Percentiles rank a stretch among this genome's conserved stretches.
Evolutionary conservation across 163 green algal genomes (phyloP).

Genomic region (Scenedesmus sp.): DNA sequence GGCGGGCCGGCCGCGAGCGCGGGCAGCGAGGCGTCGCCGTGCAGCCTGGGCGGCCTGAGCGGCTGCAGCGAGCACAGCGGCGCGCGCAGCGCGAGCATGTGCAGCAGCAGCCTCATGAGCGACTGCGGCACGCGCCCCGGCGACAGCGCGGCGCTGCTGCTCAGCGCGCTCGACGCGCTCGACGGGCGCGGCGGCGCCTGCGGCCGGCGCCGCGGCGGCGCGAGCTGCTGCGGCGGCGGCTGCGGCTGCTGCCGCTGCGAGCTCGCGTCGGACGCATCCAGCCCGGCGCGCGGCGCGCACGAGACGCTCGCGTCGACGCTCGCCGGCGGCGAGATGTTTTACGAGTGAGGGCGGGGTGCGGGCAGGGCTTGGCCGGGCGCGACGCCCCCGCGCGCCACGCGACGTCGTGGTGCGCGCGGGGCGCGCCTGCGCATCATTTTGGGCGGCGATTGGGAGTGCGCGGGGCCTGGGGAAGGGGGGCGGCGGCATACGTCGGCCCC

Average conservation of each 20-base stretch:
- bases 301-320: background rate
- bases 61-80: background rate
- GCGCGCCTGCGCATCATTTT: too few species aligned
- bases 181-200: background rate
- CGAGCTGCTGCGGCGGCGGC: slow-evolving; percentile 6
- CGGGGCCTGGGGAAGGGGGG: too few species aligned
- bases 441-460: too few species aligned
- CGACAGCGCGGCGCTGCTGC: slow-evolving; percentile 33
- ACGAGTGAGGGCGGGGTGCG: slow-evolving; percentile 20
- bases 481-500: too few species aligned
- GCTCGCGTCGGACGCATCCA: slow-evolving; percentile 10
- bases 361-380: too few species aligned
- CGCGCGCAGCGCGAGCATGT: background rate
- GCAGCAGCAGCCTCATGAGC: background rate
- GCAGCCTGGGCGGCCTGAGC: slow-evolving; percentile 7
- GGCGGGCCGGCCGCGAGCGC: background rate
- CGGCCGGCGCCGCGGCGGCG: too few species aligned
- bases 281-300: background rate
- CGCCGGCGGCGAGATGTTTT: slow-evolving; percentile 27
- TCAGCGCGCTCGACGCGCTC: slow-evolving; percentile 23
- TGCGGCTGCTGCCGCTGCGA: slow-evolving; percentile 7
- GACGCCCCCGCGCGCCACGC: too few species aligned
- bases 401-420: too few species aligned
- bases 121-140: too few species aligned
- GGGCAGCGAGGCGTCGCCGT: background rate